Base-by-base conservation (phyloP, 1,284 basidiomycete species). In the Malassezia equina region DNA sequence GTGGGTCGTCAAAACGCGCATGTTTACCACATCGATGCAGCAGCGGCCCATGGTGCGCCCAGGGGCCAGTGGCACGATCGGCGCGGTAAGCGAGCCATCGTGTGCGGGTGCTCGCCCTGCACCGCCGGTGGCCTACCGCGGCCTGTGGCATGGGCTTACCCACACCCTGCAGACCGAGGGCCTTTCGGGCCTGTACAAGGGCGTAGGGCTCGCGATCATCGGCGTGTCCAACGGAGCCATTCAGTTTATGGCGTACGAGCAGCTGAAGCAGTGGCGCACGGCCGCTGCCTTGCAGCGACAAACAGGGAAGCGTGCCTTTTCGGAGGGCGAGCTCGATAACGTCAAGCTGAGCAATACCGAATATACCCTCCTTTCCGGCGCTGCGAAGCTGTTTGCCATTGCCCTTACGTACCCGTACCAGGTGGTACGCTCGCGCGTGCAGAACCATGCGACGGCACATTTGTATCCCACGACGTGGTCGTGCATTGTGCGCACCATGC, bases 1-100 rank as follows among this genome's bases (percentile, higher is more conserved):
- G 65, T 99, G 93, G 93, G 88, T 98, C 11, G 86, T 99, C 59
- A 90, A 95, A 78, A 93, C 95, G 7, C 83, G 93, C 57, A 93
- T 98, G 84, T 98, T 96, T 70, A 90, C 90, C 1, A 88, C 55
- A 81, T 85, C 28, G 77, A 75, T 82, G 86, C 1, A 91, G 21
- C 29, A 17, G 17, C 43, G 23, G 39, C 19, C 21, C 31, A n/a
- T 28, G 25, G n/a, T 48, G 46, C 46, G 25, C 12, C 47, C 55
- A 4, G 24, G 41, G 17, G 56, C 60, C 0, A 39, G 32, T 17
- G 58, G 54, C n/a, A 32, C 44, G 3, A 11, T 31, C 12, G 34
- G 51, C n/a, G 32, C 63, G 17, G 25, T 39, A 12, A 31, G 49
- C 1, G 47, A 33, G 21, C 54, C 54, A 4, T 33, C n/a, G 34